phyloP scores from a whole-genome alignment of 441 rosid species.

The Iberis amara region DNA sequence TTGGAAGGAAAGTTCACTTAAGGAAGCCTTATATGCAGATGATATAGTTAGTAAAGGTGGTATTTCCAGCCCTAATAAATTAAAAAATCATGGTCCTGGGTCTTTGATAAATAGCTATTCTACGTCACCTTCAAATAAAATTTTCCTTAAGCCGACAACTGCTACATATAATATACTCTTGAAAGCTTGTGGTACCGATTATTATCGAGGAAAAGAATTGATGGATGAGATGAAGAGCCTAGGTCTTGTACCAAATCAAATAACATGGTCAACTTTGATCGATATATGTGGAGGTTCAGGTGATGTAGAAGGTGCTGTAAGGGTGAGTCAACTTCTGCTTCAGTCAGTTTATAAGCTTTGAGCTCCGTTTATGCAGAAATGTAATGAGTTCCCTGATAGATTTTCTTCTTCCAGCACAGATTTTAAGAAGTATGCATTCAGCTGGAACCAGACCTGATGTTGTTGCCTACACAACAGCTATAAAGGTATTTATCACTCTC shows the following conservation, averaged over 20 bases:
- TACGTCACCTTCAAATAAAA: constrained; percentile 36
- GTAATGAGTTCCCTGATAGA: constrained; percentile 30
- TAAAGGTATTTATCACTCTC: constrained; percentile 54
- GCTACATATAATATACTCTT: constrained; percentile 68
- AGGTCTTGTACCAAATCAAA: constrained; percentile 71
- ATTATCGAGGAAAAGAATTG: constrained; percentile 55
- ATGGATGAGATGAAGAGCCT: constrained; percentile 75
- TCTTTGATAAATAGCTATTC: constrained; percentile 30
- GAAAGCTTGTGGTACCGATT: constrained; percentile 81
- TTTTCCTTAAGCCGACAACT: constrained; percentile 61
- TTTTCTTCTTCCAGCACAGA: constrained; percentile 58
- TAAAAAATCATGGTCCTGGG: constrained; percentile 18
- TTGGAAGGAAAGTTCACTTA: constrained; percentile 50
- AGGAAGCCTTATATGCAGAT: constrained; percentile 32
- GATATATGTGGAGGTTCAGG: constrained; percentile 72
- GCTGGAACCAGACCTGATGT: constrained; percentile 81
- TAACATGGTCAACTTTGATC: constrained; percentile 89
- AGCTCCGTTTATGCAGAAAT: not conserved
- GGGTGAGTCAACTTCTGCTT: constrained; percentile 41
- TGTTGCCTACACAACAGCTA: constrained; percentile 80
- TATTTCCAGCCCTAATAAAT: constrained; percentile 23
- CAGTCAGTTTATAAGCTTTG: constrained; percentile 13
- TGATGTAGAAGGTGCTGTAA: constrained; percentile 64
- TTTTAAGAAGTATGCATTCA: constrained; percentile 63
- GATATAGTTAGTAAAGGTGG: constrained; percentile 17